phyloP scores from a whole-genome alignment of 1,139 yeast species.

The Yamadazyma pseudoaaseri region DNA sequence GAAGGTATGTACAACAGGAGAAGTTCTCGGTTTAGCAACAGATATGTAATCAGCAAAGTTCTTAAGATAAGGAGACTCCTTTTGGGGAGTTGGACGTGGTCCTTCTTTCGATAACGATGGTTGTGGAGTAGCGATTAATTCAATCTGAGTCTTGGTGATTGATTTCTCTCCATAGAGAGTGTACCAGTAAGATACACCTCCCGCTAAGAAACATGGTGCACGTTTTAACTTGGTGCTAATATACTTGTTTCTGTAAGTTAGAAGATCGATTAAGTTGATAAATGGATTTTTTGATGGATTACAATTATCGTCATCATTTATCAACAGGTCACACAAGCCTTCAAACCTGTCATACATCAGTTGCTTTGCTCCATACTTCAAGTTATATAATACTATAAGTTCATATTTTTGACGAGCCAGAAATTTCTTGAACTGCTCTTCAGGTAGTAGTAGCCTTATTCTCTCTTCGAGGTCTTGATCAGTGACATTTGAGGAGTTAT shows the following conservation, averaged over 20 bases:
- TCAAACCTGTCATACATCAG: slow-evolving; percentile 25
- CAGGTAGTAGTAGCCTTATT: slow-evolving; percentile 53
- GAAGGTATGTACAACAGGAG: slow-evolving; percentile 2
- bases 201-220: slow-evolving; percentile 37
- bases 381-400: slow-evolving; percentile 62
- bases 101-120: slow-evolving; percentile 22
- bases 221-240: slow-evolving; percentile 34
- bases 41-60: slow-evolving; percentile 42
- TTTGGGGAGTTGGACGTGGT: slow-evolving; percentile 8
- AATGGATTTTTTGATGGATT: slow-evolving; percentile 46
- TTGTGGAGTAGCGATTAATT: slow-evolving; percentile 21
- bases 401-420: slow-evolving; percentile 54
- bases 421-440: slow-evolving; percentile 52
- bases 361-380: slow-evolving; percentile 26
- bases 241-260: slow-evolving; percentile 41
- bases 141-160: slow-evolving; percentile 19
- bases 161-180: slow-evolving; percentile 29
- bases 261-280: slow-evolving; percentile 49
- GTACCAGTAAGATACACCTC: slow-evolving; percentile 44
- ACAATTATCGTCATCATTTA: slow-evolving; percentile 16
- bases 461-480: slow-evolving; percentile 63
- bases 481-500: slow-evolving; percentile 27
- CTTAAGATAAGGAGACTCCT: slow-evolving; percentile 30
- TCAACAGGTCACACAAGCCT: slow-evolving; percentile 21
- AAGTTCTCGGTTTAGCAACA: slow-evolving; percentile 25